Conservation (phyloP, 176 grass and related monocot genomes). For the Oryza glumipatula region DNA sequence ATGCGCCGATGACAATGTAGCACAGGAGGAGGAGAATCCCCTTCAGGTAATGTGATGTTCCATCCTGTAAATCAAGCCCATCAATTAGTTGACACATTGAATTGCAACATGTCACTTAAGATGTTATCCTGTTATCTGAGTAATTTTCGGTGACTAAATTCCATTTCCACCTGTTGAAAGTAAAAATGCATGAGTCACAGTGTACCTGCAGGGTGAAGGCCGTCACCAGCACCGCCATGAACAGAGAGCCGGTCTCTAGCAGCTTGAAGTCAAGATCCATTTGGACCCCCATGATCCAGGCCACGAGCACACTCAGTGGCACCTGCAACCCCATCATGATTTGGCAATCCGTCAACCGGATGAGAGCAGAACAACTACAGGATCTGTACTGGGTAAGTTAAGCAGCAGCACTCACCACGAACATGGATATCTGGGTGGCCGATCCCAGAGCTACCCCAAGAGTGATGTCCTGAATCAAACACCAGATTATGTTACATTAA, state of each 20-base stretch:
- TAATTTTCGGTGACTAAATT: not conserved
- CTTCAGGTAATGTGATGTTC: constrained; percentile 89
- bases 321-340: constrained; percentile 47
- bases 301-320: constrained; percentile 74
- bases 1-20: constrained; percentile 80
- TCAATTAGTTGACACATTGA: not conserved
- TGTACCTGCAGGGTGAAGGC: constrained; percentile 82
- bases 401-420: constrained; percentile 65
- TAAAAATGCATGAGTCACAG: not conserved
- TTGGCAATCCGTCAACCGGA: not conserved
- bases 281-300: constrained; percentile 78
- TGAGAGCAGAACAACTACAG: not conserved
- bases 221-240: constrained; percentile 76
- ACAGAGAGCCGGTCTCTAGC: constrained; percentile 69
- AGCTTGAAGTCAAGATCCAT: constrained; percentile 97
- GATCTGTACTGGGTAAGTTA: not conserved
- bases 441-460: constrained; percentile 83
- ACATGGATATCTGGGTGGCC: constrained; percentile 87
- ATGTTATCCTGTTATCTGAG: not conserved
- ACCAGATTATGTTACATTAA: not conserved
- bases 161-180: not conserved
- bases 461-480: constrained; percentile 65
- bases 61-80: constrained; percentile 54
- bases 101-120: not conserved
- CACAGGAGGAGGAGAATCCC: constrained; percentile 78